A percentile compares a stretch with the other conserved stretches of the same genome.
Evolutionary conservation across 2,329 filamentous ascomycete species (phyloP).

Genomic region (Cercospora zeina): DNA sequence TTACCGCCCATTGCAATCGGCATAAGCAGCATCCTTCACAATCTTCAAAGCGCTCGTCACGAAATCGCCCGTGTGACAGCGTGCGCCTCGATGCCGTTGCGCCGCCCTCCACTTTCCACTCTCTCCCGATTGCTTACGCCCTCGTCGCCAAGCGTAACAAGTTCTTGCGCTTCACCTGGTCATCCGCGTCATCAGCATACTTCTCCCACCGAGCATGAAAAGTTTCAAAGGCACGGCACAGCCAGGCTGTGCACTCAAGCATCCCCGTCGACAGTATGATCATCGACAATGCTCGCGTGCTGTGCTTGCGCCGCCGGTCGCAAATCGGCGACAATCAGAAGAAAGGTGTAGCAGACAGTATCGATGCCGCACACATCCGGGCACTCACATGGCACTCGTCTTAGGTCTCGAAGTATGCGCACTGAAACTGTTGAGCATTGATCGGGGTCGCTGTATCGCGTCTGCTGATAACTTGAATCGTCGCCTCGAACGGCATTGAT

Average conservation of each 20-base stretch:
- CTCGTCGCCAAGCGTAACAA: constrained; percentile 4
- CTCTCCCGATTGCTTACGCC: constrained; percentile 1
- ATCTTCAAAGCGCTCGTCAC: neutral
- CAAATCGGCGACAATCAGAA: neutral
- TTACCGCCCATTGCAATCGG: constrained; percentile 9
- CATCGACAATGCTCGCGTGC: neutral
- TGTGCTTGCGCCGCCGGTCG: neutral
- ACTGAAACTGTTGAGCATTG: constrained; percentile 6
- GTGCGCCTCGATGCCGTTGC: neutral
- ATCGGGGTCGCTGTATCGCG: neutral
- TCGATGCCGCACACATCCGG: constrained; percentile 2
- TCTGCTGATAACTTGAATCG: constrained; percentile 1
- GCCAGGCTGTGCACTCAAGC: neutral
- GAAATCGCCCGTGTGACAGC: constrained; percentile 1
- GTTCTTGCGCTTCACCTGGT: constrained; percentile 9
- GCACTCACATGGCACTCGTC: neutral
- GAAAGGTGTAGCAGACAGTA: neutral
- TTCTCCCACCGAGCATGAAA: neutral
- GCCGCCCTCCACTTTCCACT: neutral
- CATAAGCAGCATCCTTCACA: constrained; percentile 1
- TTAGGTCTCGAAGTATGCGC: neutral
- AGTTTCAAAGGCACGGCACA: constrained; percentile 9
- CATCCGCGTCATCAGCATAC: constrained; percentile 11
- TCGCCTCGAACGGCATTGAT: neutral
- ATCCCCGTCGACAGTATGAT: constrained; percentile 1